Evolutionary conservation across 2,329 filamentous ascomycete species (phyloP).

Genomic region (Pleoardoris graminearum): DNA sequence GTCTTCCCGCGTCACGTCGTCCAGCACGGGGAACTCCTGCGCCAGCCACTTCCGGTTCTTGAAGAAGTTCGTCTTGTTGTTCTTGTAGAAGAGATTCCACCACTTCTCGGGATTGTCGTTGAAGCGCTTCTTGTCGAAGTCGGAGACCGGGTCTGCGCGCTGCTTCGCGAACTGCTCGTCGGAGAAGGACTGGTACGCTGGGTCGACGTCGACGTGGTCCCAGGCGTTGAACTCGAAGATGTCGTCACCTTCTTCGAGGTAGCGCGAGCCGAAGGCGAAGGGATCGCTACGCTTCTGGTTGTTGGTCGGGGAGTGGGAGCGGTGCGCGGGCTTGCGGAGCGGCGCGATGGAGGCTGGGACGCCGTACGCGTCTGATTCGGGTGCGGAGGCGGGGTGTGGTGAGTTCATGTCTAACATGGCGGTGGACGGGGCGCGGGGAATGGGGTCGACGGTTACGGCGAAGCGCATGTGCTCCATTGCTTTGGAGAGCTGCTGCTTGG

Average conservation of each 20-base stretch:
- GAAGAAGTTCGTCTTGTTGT: slow-evolving; percentile 97
- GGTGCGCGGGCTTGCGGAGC: slow-evolving; percentile 54
- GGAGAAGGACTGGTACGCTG: slow-evolving; percentile 82
- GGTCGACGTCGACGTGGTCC: slow-evolving; percentile 96
- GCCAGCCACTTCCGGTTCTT: slow-evolving; percentile 97
- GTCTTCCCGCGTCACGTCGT: slow-evolving; percentile 69
- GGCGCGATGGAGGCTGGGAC: slow-evolving; percentile 53
- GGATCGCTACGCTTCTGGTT: slow-evolving; percentile 88
- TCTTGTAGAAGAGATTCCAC: slow-evolving; percentile 99
- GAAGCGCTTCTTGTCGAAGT: slow-evolving; percentile 91
- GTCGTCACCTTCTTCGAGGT: slow-evolving; percentile 79
- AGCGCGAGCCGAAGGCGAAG: slow-evolving; percentile 92
- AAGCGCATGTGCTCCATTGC: slow-evolving; percentile 58
- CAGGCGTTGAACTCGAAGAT: slow-evolving; percentile 98
- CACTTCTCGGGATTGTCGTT: slow-evolving; percentile 89
- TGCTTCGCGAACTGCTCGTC: slow-evolving; percentile 84
- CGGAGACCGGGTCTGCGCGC: slow-evolving; percentile 81
- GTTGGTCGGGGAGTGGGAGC: slow-evolving; percentile 71
- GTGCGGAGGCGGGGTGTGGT: slow-evolving; percentile 13
- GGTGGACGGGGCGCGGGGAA: slow-evolving; percentile 23
- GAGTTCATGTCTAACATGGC: slow-evolving; percentile 17
- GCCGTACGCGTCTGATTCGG: slow-evolving; percentile 52
- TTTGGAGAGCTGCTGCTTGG: slow-evolving; percentile 53
- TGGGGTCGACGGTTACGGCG: slow-evolving; percentile 51
- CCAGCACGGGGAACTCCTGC: slow-evolving; percentile 92